These are phyloP conservation scores for Peterozyma toletana DNA, from an alignment of 805 yeast species.

Conservation along the genomic window DNA sequence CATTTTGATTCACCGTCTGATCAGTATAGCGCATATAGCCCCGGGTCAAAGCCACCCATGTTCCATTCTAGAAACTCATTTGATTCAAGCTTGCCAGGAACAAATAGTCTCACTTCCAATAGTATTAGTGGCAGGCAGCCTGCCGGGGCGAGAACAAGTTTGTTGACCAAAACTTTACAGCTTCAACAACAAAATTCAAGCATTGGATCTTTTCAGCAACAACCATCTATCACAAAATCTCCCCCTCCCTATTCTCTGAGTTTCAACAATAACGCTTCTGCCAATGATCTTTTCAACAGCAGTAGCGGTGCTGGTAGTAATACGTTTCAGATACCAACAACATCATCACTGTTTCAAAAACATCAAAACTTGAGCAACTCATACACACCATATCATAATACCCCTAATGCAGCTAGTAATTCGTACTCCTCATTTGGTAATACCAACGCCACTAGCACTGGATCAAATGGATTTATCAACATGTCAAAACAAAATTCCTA, in stretches of 20 bases:
- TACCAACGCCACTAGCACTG: slow-evolving; percentile 8
- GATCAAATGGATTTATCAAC: slow-evolving; percentile 11
- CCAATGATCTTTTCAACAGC: slow-evolving; percentile 1
- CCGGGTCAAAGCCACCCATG: slow-evolving; percentile 5
- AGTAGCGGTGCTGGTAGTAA: slow-evolving; percentile 8
- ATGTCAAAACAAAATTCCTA: slow-evolving; percentile 10
- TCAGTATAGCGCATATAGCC: slow-evolving; percentile 2
- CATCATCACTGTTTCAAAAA: slow-evolving; percentile 20
- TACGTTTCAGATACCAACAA: slow-evolving; percentile 9
- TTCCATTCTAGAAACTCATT: slow-evolving; percentile 6
- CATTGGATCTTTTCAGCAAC: neutral
- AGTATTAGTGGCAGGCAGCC: neutral
- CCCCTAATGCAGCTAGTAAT: slow-evolving; percentile 40
- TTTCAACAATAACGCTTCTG: neutral
- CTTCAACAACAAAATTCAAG: slow-evolving; percentile 4
- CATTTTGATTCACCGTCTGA: slow-evolving; percentile 1
- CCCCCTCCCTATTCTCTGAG: slow-evolving; percentile 1
- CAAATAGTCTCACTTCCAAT: neutral
- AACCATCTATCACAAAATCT: neutral
- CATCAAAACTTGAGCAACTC: slow-evolving; percentile 16
- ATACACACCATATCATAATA: slow-evolving; percentile 32
- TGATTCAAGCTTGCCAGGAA: slow-evolving; percentile 1
- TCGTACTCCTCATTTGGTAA: slow-evolving; percentile 14
- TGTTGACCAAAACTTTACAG: slow-evolving; percentile 10
- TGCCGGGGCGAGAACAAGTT: slow-evolving; percentile 8